These are phyloP conservation scores for Cymodocea nodosa DNA, from an alignment of 116 monocot genomes.

Conservation along the genomic window DNA sequence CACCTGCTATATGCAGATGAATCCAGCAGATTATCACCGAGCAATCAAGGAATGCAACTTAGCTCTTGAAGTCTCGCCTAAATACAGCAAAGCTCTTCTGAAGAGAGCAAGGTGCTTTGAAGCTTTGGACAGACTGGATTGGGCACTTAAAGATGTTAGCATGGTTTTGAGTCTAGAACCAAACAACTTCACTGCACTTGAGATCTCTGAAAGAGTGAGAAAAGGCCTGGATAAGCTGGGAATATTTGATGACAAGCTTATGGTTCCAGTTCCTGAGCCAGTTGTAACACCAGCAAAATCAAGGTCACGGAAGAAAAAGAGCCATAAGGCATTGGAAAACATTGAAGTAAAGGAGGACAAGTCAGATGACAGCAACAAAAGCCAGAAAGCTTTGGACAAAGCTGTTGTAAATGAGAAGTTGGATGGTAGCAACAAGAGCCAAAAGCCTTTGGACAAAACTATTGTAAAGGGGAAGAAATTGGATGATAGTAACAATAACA, in stretches of 20 bases:
- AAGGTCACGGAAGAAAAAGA: slow-evolving; percentile 25
- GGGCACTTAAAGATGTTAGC: slow-evolving; percentile 44
- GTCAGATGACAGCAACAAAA: background rate
- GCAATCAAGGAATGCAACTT: slow-evolving; percentile 82
- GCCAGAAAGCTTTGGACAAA: too few species aligned
- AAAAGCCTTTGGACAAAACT: background rate
- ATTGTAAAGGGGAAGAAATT: too few species aligned
- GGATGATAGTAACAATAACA: too few species aligned
- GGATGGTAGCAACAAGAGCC: background rate
- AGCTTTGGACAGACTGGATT: slow-evolving; percentile 34
- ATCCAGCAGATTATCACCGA: slow-evolving; percentile 44
- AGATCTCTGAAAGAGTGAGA: slow-evolving; percentile 47
- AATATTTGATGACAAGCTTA: slow-evolving; percentile 19
- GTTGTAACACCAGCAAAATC: slow-evolving; percentile 25
- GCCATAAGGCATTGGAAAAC: slow-evolving; percentile 21
- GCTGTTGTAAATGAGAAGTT: too few species aligned
- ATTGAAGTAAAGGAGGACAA: slow-evolving; percentile 11
- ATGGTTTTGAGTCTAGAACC: slow-evolving; percentile 36
- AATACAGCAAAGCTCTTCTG: slow-evolving; percentile 49
- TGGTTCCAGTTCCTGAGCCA: slow-evolving; percentile 19
- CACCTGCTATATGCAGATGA: slow-evolving; percentile 87
- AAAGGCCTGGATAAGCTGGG: slow-evolving; percentile 33
- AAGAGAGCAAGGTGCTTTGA: slow-evolving; percentile 65
- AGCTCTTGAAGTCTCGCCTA: slow-evolving; percentile 58
- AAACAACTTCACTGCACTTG: slow-evolving; percentile 46